Evolutionary conservation across 2,329 filamentous ascomycete species (phyloP), one percentile per base, ranked within the genome.

Genomic region (Colletotrichum tofieldiae): DNA sequence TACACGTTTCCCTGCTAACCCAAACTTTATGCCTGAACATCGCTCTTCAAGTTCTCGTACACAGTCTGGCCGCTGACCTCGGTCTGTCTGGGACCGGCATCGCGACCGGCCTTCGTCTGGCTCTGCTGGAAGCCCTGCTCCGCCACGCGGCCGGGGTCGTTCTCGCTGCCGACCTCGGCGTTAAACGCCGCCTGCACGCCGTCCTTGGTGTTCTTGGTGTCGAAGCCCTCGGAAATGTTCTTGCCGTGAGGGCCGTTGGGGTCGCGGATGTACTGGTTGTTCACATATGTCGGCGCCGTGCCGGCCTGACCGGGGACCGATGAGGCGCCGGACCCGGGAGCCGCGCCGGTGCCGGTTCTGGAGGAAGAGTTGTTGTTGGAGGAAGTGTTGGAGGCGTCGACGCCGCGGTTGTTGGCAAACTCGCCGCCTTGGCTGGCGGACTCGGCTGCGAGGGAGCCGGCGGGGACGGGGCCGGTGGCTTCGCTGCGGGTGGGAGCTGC

Each of bases 371-470:
- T 18, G 54, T 61, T 23, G 60, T 16, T 56, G 20, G 84, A 81
- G 9, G 92, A 84, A 11, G 80, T 83, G 12, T 79, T 86, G 5
- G 90, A 87, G 60, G 82, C 84, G 7, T 86, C 84, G 23, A 86
- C 85, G 73, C 87, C 84, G 32, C 86, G 84, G 82, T 94, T 93
- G 68, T 86, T 80, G 51, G 87, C 83, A 77, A 93, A 94, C 16
- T 81, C 83, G 75, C 93, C 93, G 69, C 87, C 87, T 29, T 84
- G 76, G 58, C 85, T 83, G 71, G 90, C 82, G 0, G 93, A 96
- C 77, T 96, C 92, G 71, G 90, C 92, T 14, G 94, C 94, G 6
- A 97, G 90, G 8, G 93, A 96, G 81, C 93, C 93, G 18, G 87
- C 84, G 55, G 88, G 83, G 1, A 96, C 87, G 35, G 85, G 77